phyloP scores from a whole-genome alignment of 2,329 filamentous ascomycete genomes.

The Fusarium pilosicola region DNA sequence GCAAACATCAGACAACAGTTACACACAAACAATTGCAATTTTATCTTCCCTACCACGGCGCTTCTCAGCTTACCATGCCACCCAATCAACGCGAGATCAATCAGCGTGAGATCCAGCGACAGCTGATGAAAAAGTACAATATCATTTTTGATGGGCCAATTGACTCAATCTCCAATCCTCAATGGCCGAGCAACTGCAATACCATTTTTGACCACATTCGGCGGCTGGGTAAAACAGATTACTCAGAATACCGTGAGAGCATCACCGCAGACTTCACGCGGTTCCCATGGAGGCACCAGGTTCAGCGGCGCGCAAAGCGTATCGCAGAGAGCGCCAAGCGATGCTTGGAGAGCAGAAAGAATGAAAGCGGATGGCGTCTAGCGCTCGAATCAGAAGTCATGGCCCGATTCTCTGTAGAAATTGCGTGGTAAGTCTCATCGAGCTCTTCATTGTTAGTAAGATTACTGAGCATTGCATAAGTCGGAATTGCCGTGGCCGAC shows the following conservation, averaged over 20 bases:
- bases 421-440: background rate
- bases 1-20: background rate
- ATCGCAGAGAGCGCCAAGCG: background rate
- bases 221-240: accelerated
- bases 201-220: too few species aligned
- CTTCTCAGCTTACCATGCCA: background rate
- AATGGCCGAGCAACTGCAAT: background rate
- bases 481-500: too few species aligned
- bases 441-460: too few species aligned
- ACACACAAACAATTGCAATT: background rate
- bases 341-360: background rate
- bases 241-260: accelerated
- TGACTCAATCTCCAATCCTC: background rate
- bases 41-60: background rate
- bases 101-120: background rate
- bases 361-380: background rate
- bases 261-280: too few species aligned
- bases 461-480: too few species aligned
- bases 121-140: background rate
- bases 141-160: background rate
- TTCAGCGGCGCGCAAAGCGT: too few species aligned
- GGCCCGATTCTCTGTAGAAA: background rate
- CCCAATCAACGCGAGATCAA: background rate
- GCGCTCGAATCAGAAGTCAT: background rate
- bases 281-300: too few species aligned